Conservation (phyloP, 352 stramenopile species). For the Globisporangium radiosum region DNA sequence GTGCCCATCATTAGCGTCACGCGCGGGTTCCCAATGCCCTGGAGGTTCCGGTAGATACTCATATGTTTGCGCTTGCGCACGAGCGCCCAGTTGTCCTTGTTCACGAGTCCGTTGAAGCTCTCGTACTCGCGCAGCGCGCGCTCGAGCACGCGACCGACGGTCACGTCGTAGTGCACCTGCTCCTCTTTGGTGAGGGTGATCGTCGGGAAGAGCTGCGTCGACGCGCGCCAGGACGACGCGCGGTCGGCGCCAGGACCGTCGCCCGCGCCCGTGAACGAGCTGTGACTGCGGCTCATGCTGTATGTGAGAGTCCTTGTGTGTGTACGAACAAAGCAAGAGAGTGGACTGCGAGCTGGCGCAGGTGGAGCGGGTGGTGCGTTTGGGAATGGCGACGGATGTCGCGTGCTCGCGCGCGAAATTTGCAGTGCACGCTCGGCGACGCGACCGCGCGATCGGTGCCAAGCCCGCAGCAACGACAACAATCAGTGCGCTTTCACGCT, state of each 20-base stretch:
- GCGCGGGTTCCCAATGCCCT: constrained; percentile 7
- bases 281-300: constrained; percentile 1
- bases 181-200: constrained; percentile 17
- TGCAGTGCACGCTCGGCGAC: not conserved
- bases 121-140: constrained; percentile 12
- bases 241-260: not conserved
- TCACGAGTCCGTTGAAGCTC: constrained; percentile 9
- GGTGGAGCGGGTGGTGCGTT: too few species aligned
- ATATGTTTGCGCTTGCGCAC: constrained; percentile 15
- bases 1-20: constrained; percentile 17
- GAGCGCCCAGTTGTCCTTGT: constrained; percentile 13
- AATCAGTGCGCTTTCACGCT: too few species aligned
- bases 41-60: constrained; percentile 12
- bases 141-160: constrained; percentile 12
- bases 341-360: not conserved
- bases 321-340: not conserved
- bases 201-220: constrained; percentile 17
- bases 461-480: not conserved
- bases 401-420: not conserved
- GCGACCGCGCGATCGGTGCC: not conserved
- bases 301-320: not conserved
- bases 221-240: constrained; percentile 10
- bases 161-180: constrained; percentile 18
- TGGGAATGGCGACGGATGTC: not conserved
- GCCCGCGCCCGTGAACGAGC: not conserved